A percentile compares a stretch with the other conserved stretches of the same genome.
Evolutionary conservation across 768 basidiomycete species (phyloP).

Genomic region (Lactifluus piperatus): DNA sequence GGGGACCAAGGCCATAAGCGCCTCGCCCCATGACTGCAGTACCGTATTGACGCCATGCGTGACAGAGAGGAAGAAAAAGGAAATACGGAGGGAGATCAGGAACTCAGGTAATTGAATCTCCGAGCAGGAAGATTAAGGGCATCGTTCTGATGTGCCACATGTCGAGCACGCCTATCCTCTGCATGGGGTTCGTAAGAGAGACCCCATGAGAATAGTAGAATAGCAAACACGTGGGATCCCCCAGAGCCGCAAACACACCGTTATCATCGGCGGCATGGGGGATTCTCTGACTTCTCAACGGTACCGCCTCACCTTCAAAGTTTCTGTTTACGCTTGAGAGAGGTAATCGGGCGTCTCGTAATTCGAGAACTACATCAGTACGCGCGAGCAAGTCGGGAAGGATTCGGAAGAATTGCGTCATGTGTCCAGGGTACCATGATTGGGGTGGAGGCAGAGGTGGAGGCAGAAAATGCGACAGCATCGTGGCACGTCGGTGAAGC

Average conservation of each 20-base stretch:
- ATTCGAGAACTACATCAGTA: slow-evolving; percentile 89
- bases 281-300: slow-evolving; percentile 15
- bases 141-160: slow-evolving; percentile 12
- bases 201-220: slow-evolving; percentile 9
- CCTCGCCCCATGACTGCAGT: slow-evolving; percentile 5
- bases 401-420: slow-evolving; percentile 77
- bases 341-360: slow-evolving; percentile 87
- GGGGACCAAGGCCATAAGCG: slow-evolving; percentile 3
- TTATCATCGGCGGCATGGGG: neutral
- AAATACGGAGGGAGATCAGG: neutral
- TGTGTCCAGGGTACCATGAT: slow-evolving; percentile 96
- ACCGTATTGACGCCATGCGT: neutral
- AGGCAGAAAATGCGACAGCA: slow-evolving; percentile 31
- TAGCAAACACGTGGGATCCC: neutral
- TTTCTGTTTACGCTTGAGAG: slow-evolving; percentile 88
- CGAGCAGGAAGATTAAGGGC: slow-evolving; percentile 4
- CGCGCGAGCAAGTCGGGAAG: slow-evolving; percentile 69
- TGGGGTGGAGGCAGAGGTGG: slow-evolving; percentile 59
- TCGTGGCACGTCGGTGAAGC: slow-evolving; percentile 15
- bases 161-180: slow-evolving; percentile 2
- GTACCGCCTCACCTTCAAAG: slow-evolving; percentile 55
- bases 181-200: neutral
- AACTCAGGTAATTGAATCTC: slow-evolving; percentile 4
- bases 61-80: neutral
- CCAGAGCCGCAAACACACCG: neutral